These are phyloP conservation scores for Hymenoscyphus salicellus DNA, from an alignment of 2,329 filamentous ascomycete species.

Conservation along the genomic window DNA sequence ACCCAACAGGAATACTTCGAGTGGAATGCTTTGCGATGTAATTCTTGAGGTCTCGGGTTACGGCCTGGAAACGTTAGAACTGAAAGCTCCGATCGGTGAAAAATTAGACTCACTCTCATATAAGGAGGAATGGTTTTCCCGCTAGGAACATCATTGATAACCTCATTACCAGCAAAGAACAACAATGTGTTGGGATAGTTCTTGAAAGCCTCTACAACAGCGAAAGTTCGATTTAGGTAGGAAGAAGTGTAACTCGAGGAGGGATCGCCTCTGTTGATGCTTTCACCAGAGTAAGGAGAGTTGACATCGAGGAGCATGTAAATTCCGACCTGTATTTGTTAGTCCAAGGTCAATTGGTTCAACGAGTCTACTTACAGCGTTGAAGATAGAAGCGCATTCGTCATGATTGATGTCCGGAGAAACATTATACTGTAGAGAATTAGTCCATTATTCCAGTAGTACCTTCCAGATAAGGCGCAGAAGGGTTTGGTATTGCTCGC, in stretches of 20 bases:
- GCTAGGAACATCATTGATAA: slow-evolving; percentile 64
- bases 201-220: slow-evolving; percentile 65
- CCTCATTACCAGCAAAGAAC: slow-evolving; percentile 78
- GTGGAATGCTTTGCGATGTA: slow-evolving; percentile 71
- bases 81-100: background rate
- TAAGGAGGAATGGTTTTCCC: slow-evolving; percentile 65
- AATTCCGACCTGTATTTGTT: slow-evolving; percentile 49
- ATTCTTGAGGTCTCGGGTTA: slow-evolving; percentile 76
- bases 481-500: too few relatives aligned
- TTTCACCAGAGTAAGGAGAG: slow-evolving; percentile 58
- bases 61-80: slow-evolving; percentile 50
- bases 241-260: slow-evolving; percentile 57
- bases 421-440: slow-evolving; percentile 51
- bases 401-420: slow-evolving; percentile 65
- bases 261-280: slow-evolving; percentile 52
- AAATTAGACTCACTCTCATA: slow-evolving; percentile 44
- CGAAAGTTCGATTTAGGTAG: slow-evolving; percentile 66
- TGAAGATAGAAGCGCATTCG: slow-evolving; percentile 65
- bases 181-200: slow-evolving; percentile 64
- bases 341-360: too few relatives aligned
- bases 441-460: background rate
- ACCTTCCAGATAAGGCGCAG: background rate
- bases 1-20: slow-evolving; percentile 71
- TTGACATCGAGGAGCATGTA: slow-evolving; percentile 70
- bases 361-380: slow-evolving; percentile 44